Base-by-base conservation (phyloP, 1,139 yeast genomes). In the Yamadazyma mexicana region DNA sequence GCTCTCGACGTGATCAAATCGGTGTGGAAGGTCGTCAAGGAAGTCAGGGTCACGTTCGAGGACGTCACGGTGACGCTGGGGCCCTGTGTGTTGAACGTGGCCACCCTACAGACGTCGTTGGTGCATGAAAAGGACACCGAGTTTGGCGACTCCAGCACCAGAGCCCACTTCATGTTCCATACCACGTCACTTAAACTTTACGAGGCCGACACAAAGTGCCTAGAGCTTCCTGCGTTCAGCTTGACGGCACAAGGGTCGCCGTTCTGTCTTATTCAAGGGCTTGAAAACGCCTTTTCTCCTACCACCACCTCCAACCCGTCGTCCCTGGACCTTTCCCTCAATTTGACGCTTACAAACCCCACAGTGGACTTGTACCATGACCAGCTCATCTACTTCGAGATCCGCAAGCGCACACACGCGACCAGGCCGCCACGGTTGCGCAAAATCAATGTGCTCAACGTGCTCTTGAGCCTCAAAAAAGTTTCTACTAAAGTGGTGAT, bases 151-250 rank as follows among this genome's bases (percentile, higher is more conserved):
- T 20, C 8, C 22, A 20, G 8, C 22, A 20, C 34, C 38, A 5
- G 28, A 45, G 49, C 49, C 4, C 42, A 37, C n/a, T 41, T 49
- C 28, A 37, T 23, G 11, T 39, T 43, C 16, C 49, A 50, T 37
- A 39, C 48, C 10, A 41, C 52, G 1, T 57, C 71, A 1, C 52
- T 59, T 16, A 62, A 52, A 33, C 27, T 69, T 3, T 54, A 44
- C 38, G 72, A 72, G 40, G 48, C 57, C 8, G 63, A 52, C 4
- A 54, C 64, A 27, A 56, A 55, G 33, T 60, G 68, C 41, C 48
- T 71, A 37, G 74, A 66, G 36, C 44, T 71, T 10, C 75, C 75
- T 1, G 60, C 73, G 1, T 61, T 63, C 8, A 56, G 70, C 1
- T 47, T 61, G 17, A 43, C 49, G 5, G 41, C 61, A 14, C 57